Conservation (phyloP, 2,329 filamentous ascomycete species). For the Dactylonectria macrodidyma region DNA sequence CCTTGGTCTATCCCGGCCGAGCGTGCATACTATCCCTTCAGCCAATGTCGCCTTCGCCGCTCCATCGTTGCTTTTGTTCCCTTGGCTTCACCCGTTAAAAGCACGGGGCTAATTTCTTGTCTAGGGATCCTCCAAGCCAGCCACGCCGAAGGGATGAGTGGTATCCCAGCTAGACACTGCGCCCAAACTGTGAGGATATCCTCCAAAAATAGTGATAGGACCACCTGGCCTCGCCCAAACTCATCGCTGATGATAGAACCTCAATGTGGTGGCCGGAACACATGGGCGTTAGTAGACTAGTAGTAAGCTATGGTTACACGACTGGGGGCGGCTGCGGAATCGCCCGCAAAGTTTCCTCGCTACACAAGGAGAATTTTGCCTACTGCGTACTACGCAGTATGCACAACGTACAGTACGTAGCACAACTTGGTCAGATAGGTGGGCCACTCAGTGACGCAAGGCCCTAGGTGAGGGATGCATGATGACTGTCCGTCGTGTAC, state of each 20-base stretch:
- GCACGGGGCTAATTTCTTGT: neutral
- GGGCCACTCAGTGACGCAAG: constrained; percentile 19
- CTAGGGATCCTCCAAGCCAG: neutral
- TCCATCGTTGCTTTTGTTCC: neutral
- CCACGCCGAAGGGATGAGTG: neutral
- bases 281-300: constrained; percentile 18
- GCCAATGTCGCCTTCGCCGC: neutral
- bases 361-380: constrained; percentile 13
- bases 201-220: too few relatives aligned
- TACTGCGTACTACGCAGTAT: neutral
- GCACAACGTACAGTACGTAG: too few relatives aligned
- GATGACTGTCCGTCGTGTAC: neutral
- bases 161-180: neutral
- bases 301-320: constrained; percentile 34
- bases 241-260: neutral
- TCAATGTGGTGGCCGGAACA: neutral
- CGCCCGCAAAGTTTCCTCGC: constrained; percentile 23
- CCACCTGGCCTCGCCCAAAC: neutral
- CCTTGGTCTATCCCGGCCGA: neutral
- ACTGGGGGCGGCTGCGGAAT: constrained; percentile 28
- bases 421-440: constrained; percentile 20
- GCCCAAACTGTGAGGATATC: too few relatives aligned
- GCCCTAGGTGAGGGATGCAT: constrained; percentile 12
- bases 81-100: neutral
- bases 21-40: neutral